phyloP scores from a whole-genome alignment of 495 filamentous ascomycete genomes.

The Thozetella sp. region DNA sequence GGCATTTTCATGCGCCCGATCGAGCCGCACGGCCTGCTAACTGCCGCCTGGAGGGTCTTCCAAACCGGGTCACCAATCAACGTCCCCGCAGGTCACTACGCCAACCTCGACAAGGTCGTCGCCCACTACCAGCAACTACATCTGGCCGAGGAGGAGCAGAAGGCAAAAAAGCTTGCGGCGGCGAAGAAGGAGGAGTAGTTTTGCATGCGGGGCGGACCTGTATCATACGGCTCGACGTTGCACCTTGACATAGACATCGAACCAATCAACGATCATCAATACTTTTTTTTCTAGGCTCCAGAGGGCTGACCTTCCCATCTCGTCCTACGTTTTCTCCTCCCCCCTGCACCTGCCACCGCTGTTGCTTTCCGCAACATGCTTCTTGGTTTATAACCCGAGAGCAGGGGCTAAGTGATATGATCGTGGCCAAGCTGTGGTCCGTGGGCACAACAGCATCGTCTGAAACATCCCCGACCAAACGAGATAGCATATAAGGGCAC shows the following conservation, averaged over 20 bases:
- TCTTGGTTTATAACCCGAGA: too few species aligned
- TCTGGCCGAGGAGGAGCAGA: constrained; percentile 45
- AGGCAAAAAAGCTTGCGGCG: constrained; percentile 39
- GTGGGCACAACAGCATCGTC: too few species aligned
- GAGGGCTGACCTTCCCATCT: background rate
- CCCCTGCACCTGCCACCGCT: background rate
- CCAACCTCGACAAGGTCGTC: constrained; percentile 44
- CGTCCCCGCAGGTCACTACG: constrained; percentile 44
- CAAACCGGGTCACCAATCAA: constrained; percentile 40
- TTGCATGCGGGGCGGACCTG: constrained; percentile 4
- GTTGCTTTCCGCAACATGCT: too few species aligned
- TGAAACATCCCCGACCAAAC: too few species aligned
- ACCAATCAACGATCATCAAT: constrained; percentile 11
- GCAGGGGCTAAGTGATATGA: too few species aligned
- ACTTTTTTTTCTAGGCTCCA: background rate
- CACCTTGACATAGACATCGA: constrained; percentile 24
- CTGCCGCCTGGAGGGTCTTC: constrained; percentile 37
- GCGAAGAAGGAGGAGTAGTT: constrained; percentile 16
- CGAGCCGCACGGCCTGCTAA: constrained; percentile 17
- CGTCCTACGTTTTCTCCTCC: background rate
- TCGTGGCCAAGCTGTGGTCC: too few species aligned
- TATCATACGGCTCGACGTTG: constrained; percentile 14
- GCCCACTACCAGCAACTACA: constrained; percentile 49
- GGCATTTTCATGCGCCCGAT: background rate
- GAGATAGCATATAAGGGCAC: too few species aligned